A percentile compares a stretch with the other conserved stretches of the same genome.
phyloP scores from a whole-genome alignment of 148 eudicot species.

The Amaranthus hypochondriacus region DNA sequence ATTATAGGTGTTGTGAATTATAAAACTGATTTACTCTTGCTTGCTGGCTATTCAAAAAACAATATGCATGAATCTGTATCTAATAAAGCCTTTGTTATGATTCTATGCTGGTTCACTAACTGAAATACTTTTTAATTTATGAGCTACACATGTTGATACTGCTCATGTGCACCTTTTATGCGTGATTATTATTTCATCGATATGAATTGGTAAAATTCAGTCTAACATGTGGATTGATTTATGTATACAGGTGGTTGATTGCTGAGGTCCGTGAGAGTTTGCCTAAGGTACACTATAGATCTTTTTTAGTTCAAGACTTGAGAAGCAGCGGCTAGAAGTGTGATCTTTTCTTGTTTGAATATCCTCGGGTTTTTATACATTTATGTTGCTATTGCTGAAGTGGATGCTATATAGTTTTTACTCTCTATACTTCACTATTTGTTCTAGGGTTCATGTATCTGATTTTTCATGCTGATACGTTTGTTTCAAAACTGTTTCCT shows the following conservation, averaged over 20 bases:
- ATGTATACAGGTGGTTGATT: conserved; percentile 75
- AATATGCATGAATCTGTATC: not conserved
- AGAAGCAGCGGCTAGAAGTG: not conserved
- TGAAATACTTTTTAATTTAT: not conserved
- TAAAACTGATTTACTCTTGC: not conserved
- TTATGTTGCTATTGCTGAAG: not conserved
- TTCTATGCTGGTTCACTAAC: not conserved
- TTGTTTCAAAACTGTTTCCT: not conserved
- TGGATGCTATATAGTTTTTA: not conserved
- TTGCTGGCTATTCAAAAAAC: not conserved
- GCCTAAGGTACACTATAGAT: conserved; percentile 58
- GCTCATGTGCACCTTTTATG: no score
- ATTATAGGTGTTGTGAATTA: conserved; percentile 62
- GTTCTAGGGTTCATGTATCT: conserved; percentile 1
- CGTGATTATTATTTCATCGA: not conserved
- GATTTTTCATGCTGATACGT: not conserved
- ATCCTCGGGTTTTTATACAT: not conserved
- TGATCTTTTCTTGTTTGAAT: not conserved
- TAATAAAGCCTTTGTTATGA: not conserved
- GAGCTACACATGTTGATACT: not conserved
- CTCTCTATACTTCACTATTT: not conserved
- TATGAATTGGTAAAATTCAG: conserved; percentile 11
- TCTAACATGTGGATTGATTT: conserved; percentile 17
- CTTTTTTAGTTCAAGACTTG: not conserved
- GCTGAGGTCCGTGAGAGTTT: conserved; percentile 84